A percentile compares a stretch with the other conserved stretches of the same genome.
phyloP scores from a whole-genome alignment of 805 yeast species.

The Saccharomycopsis sp. region DNA sequence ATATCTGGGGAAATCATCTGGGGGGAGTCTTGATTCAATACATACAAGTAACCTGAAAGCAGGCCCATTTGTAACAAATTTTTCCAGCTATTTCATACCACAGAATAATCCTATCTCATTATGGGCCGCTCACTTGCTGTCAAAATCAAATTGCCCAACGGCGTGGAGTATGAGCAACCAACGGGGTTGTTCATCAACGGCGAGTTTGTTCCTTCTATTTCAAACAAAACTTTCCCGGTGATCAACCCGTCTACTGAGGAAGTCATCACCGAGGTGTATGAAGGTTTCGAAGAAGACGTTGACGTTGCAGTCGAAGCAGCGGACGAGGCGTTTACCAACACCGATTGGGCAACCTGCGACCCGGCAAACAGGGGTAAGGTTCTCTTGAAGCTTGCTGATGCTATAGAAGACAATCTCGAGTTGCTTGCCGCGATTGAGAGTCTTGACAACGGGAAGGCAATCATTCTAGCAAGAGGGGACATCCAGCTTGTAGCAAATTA shows the following conservation, averaged over 20 bases:
- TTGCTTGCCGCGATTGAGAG: conserved; percentile 74
- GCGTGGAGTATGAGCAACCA: conserved; percentile 66
- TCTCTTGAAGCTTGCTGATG: conserved; percentile 65
- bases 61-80: no score
- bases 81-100: no score
- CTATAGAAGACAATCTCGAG: conserved; percentile 63
- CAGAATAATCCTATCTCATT: no score
- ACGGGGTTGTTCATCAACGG: conserved; percentile 76
- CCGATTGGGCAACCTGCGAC: conserved; percentile 58
- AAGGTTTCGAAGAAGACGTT: conserved; percentile 69
- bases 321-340: conserved; percentile 53
- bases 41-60: no score
- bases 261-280: conserved; percentile 57
- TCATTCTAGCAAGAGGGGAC: conserved; percentile 64
- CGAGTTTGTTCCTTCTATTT: conserved; percentile 56
- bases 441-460: conserved; percentile 82
- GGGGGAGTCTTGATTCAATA: no score
- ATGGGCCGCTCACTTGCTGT: conserved; percentile 37
- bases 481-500: conserved; percentile 60
- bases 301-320: conserved; percentile 86
- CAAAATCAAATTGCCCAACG: conserved; percentile 56
- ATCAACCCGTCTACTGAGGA: conserved; percentile 70
- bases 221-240: conserved; percentile 51
- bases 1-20: no score
- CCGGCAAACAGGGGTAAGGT: conserved; percentile 57